phyloP scores from a whole-genome alignment of 2,329 filamentous ascomycete species.

The Ophiocordyceps australis region DNA sequence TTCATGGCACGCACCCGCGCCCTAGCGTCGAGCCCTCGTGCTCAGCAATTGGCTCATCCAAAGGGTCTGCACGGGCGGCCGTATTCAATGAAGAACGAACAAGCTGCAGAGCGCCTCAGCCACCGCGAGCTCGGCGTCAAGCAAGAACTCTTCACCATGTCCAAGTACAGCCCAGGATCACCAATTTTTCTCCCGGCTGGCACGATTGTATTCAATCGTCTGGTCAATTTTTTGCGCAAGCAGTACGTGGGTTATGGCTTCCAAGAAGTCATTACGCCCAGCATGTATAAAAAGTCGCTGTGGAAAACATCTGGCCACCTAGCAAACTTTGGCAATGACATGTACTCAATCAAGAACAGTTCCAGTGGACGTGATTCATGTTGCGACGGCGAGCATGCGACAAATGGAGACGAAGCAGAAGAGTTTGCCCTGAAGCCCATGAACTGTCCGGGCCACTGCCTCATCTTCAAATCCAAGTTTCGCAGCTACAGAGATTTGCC shows the following conservation, averaged over 20 bases:
- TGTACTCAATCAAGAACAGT: constrained; percentile 59
- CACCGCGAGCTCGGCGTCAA: constrained; percentile 41
- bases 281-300: constrained; percentile 74
- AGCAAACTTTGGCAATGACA: constrained; percentile 81
- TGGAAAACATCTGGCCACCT: constrained; percentile 79
- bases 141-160: constrained; percentile 66
- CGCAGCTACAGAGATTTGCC: constrained; percentile 68
- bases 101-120: constrained; percentile 23
- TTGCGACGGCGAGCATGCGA: constrained; percentile 12
- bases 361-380: constrained; percentile 7
- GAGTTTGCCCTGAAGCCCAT: constrained; percentile 80
- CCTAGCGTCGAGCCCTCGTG: too few species aligned
- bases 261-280: constrained; percentile 75
- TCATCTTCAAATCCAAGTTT: constrained; percentile 58
- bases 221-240: constrained; percentile 63
- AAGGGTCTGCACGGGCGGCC: constrained; percentile 6
- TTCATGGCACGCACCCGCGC: too few species aligned
- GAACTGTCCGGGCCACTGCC: constrained; percentile 82
- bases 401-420: constrained; percentile 39
- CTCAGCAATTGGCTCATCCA: too few species aligned
- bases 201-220: constrained; percentile 65
- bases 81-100: constrained; percentile 6
- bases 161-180: constrained; percentile 66
- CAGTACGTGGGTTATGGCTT: constrained; percentile 78
- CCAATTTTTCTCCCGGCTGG: constrained; percentile 74